Evolutionary conservation across 1,284 basidiomycete genomes (phyloP).

Genomic region (Meira miltonrushii): DNA sequence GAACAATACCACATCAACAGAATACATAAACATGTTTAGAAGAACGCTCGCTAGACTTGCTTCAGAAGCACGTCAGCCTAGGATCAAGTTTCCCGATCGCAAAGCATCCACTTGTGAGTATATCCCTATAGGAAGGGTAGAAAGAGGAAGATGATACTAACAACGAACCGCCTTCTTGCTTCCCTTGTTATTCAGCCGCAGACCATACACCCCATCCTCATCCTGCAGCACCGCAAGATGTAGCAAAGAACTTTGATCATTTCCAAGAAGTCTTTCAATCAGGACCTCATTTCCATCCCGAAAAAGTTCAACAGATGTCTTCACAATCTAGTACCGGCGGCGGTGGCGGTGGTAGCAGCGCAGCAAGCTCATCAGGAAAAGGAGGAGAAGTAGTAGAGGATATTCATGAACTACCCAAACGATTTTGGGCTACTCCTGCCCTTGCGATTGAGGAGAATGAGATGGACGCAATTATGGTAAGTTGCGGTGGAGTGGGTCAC

Average conservation of each 20-base stretch:
- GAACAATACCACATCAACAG: too few relatives aligned
- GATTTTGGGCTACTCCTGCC: conserved; percentile 47
- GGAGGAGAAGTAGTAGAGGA: conserved; percentile 19
- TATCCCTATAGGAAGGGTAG: not conserved
- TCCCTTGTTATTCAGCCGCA: conserved; percentile 15
- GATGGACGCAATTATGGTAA: conserved; percentile 49
- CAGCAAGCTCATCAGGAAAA: conserved; percentile 20
- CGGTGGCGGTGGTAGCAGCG: conserved; percentile 11
- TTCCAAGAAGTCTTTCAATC: conserved; percentile 40
- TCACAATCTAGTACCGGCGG: not conserved
- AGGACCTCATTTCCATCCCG: conserved; percentile 48
- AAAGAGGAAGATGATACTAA: not conserved
- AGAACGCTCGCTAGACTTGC: not conserved
- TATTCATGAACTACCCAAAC: conserved; percentile 29
- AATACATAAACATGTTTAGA: not conserved
- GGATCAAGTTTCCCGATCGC: conserved; percentile 13
- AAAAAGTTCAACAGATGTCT: conserved; percentile 26
- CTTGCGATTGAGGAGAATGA: conserved; percentile 33
- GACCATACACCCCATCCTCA: conserved; percentile 43
- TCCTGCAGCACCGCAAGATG: conserved; percentile 41
- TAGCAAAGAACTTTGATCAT: conserved; percentile 34
- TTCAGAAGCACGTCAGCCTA: not conserved
- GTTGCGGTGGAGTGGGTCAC: conserved; percentile 2
- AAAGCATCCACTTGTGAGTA: conserved; percentile 6
- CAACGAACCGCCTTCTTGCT: not conserved